These are phyloP conservation scores for Fragilariopsis cylindrus DNA, from an alignment of 108 stramenopile genomes.

Conservation along the genomic window DNA sequence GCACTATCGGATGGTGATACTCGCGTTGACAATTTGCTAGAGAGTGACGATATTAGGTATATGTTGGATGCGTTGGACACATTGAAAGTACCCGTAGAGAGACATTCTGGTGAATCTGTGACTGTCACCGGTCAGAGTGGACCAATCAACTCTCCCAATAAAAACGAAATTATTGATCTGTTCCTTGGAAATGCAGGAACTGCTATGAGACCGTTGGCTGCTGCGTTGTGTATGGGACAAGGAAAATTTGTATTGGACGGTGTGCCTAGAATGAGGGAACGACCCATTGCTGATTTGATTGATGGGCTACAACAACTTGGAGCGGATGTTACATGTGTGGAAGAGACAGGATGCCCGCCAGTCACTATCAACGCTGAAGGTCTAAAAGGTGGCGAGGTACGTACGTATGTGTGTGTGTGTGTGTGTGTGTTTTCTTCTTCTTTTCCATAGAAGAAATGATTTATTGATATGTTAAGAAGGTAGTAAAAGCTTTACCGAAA, in stretches of 20 bases:
- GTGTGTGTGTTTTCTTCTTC: not conserved
- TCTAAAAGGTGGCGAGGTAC: slow-evolving; percentile 59
- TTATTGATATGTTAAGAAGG: not conserved
- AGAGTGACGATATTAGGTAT: slow-evolving; percentile 95
- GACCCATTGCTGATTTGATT: slow-evolving; percentile 93
- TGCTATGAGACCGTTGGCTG: slow-evolving; percentile 95
- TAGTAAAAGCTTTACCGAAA: not conserved
- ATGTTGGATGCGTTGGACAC: slow-evolving; percentile 92
- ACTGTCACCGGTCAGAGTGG: slow-evolving; percentile 83
- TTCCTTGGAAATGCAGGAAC: slow-evolving; percentile 96
- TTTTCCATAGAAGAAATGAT: not conserved
- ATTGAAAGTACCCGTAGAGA: slow-evolving; percentile 76
- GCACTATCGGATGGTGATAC: slow-evolving; percentile 73
- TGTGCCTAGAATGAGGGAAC: slow-evolving; percentile 94
- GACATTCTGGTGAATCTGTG: slow-evolving; percentile 53
- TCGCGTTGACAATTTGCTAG: slow-evolving; percentile 86
- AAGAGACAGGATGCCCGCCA: slow-evolving; percentile 92
- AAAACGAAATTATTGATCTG: slow-evolving; percentile 64
- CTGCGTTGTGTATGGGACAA: slow-evolving; percentile 87
- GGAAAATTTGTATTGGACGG: slow-evolving; percentile 95
- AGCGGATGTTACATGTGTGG: slow-evolving; percentile 89
- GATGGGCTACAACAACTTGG: slow-evolving; percentile 92
- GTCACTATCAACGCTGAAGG: slow-evolving; percentile 82
- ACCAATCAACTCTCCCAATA: slow-evolving; percentile 76
- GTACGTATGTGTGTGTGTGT: not conserved